A percentile compares a stretch with the other conserved stretches of the same genome.
Evolutionary conservation across 106 monocot genomes (phyloP).

Genomic region (Dioscorea alata): DNA sequence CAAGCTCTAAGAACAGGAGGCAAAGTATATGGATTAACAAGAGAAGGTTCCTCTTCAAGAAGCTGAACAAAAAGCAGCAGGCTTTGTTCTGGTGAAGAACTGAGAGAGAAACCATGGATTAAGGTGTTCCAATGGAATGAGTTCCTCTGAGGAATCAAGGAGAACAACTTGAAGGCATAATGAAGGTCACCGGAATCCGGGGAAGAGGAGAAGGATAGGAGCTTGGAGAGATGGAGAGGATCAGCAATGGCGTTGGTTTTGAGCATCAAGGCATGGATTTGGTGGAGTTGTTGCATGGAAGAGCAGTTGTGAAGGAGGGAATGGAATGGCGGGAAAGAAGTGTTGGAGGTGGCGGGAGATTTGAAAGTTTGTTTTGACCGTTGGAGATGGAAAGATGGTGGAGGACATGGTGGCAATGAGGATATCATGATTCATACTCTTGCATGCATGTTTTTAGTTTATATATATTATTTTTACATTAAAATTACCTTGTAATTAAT

Average conservation of each 20-base stretch:
- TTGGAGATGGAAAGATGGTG: neutral
- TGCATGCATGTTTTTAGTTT: no score
- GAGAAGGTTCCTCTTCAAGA: slow-evolving; percentile 21
- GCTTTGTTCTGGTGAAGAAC: slow-evolving; percentile 14
- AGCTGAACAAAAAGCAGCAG: slow-evolving; percentile 11
- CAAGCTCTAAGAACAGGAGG: slow-evolving; percentile 48
- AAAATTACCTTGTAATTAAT: no score
- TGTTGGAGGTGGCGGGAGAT: neutral
- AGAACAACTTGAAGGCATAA: slow-evolving; percentile 21
- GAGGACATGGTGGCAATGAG: no score
- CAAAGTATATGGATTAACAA: slow-evolving; percentile 28
- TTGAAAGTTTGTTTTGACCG: neutral
- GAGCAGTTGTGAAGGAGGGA: slow-evolving; percentile 19
- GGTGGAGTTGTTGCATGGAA: slow-evolving; percentile 12
- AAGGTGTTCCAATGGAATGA: slow-evolving; percentile 26
- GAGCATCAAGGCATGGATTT: slow-evolving; percentile 34
- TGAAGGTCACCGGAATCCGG: neutral
- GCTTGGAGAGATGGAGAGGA: slow-evolving; percentile 15
- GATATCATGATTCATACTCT: neutral
- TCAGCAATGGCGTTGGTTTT: slow-evolving; percentile 21
- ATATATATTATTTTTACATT: no score
- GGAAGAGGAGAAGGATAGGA: slow-evolving; percentile 9
- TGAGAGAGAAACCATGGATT: slow-evolving; percentile 11
- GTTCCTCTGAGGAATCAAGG: slow-evolving; percentile 9
- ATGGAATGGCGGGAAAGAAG: neutral